A percentile compares a stretch with the other conserved stretches of the same genome.
These are phyloP conservation scores for Berkeleyomyces basicola DNA, from an alignment of 2,329 filamentous ascomycete species.

Conservation along the genomic window DNA sequence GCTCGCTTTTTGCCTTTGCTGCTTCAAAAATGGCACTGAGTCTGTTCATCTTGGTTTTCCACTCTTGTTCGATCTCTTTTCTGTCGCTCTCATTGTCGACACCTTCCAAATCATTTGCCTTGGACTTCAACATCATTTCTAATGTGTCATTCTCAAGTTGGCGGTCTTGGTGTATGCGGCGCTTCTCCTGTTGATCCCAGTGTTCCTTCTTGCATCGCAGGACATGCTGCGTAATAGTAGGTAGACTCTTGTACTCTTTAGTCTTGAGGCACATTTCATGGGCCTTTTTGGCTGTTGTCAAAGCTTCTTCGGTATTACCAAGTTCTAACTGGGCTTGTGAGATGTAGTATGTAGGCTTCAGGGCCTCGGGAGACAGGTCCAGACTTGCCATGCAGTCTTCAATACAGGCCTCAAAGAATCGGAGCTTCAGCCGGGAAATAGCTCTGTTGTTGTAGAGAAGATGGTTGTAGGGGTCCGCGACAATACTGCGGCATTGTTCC, in stretches of 20 bases:
- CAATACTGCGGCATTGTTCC: constrained; percentile 37
- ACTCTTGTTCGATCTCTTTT: constrained; percentile 31
- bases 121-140: constrained; percentile 32
- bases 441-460: constrained; percentile 81
- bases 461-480: constrained; percentile 60
- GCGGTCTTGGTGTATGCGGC: constrained; percentile 36
- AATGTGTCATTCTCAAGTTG: constrained; percentile 46
- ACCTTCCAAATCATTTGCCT: constrained; percentile 19
- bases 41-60: constrained; percentile 27
- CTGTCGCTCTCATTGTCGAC: constrained; percentile 32
- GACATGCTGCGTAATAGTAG: constrained; percentile 56
- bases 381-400: constrained; percentile 64
- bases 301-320: constrained; percentile 31
- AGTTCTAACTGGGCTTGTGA: constrained; percentile 70
- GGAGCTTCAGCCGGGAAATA: constrained; percentile 61
- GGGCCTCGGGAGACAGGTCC: constrained; percentile 43
- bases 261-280: constrained; percentile 51
- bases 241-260: constrained; percentile 46
- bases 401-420: constrained; percentile 57
- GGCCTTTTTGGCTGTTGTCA: constrained; percentile 58
- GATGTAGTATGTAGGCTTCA: constrained; percentile 75
- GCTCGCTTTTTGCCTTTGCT: constrained; percentile 28
- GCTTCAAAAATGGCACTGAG: constrained; percentile 35
- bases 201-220: constrained; percentile 68
- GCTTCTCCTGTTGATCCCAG: constrained; percentile 61